phyloP scores from a whole-genome alignment of 768 basidiomycete genomes.

The Auriculariales sp. region DNA sequence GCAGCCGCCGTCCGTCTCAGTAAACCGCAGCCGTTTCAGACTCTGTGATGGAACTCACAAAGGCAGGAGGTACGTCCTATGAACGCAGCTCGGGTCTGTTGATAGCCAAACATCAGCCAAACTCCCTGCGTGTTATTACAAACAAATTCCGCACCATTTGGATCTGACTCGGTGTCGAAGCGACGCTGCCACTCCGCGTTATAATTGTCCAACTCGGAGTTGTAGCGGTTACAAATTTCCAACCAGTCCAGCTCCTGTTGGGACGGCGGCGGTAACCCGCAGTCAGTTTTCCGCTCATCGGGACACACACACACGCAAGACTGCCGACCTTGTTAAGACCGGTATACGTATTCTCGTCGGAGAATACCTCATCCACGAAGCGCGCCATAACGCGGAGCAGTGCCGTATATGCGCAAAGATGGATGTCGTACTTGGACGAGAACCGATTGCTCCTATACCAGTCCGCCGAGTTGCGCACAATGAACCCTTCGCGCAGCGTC shows the following conservation, averaged over 20 bases:
- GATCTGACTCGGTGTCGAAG: slow-evolving; percentile 48
- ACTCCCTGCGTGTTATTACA: not conserved
- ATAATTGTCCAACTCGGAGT: slow-evolving; percentile 43
- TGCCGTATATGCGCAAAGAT: slow-evolving; percentile 58
- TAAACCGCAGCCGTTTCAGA: slow-evolving; percentile 3
- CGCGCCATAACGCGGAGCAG: slow-evolving; percentile 54
- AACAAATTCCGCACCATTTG: slow-evolving; percentile 26
- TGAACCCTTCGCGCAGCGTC: slow-evolving; percentile 67
- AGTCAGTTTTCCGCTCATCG: not conserved
- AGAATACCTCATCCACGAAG: slow-evolving; percentile 69
- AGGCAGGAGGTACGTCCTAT: slow-evolving; percentile 55
- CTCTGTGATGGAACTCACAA: slow-evolving; percentile 35
- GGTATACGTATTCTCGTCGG: slow-evolving; percentile 47
- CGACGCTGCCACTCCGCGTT: slow-evolving; percentile 48
- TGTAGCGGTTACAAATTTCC: slow-evolving; percentile 43
- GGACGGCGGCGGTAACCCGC: not conserved
- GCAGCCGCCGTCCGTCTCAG: not conserved
- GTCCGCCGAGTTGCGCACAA: slow-evolving; percentile 53
- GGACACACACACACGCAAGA: not conserved
- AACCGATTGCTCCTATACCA: slow-evolving; percentile 64
- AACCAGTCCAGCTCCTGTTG: slow-evolving; percentile 52
- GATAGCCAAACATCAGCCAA: not conserved
- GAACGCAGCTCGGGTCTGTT: slow-evolving; percentile 39
- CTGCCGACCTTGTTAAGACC: slow-evolving; percentile 53
- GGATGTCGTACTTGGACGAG: slow-evolving; percentile 63